Evolutionary conservation across 2,329 filamentous ascomycete species (phyloP), one percentile per base, ranked within the genome.

Genomic region (Drechslerella dactyloides): DNA sequence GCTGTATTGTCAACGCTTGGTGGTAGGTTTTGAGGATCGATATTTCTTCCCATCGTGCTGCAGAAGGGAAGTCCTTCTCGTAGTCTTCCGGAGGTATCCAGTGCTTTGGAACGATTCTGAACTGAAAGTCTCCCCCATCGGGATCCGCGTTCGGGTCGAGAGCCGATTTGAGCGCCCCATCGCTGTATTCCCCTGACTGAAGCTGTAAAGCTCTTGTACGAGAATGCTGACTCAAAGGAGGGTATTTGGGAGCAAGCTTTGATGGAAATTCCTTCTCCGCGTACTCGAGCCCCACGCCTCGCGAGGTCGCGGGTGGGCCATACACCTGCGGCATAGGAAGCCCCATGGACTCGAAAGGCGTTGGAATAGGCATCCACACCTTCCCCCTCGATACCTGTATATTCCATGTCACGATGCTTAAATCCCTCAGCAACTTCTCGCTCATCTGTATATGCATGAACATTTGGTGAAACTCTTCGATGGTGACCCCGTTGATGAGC

Each of bases 11-110:
- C 11, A 70, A 40, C 4, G 66, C 66, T 46, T 70, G 66, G 19
- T 70, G 66, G 37, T 63, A 64, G 10, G 66, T 70, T 21, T 64
- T 70, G 40, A 70, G 40, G 15, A 70, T 70, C 21, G 66, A 11
- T 24, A 70, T 56, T 48, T 70, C 66, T 44, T 70, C 66, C 66
- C 66, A 70, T 13, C 66, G 53, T 17, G 48, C 54, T 1, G 66
- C 66, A n/a, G 66, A 70, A 13, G 66, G 59, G n/a, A 58, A 70
- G 50, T 60, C 55, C 35, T 59, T 64, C 66, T 64, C 54, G 17
- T 55, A 64, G 3, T 56, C 59, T 17, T 59, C 55, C 10, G 66
- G 59, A n/a, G 35, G 55, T 5, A 24, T 17, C 66, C 66, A 70
- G 35, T 70, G 66, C n/a, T 44, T 52, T 13, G 66, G 66, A 2